These are phyloP conservation scores for Leccinellum luteum DNA, from an alignment of 768 basidiomycete genomes.

Conservation along the genomic window DNA sequence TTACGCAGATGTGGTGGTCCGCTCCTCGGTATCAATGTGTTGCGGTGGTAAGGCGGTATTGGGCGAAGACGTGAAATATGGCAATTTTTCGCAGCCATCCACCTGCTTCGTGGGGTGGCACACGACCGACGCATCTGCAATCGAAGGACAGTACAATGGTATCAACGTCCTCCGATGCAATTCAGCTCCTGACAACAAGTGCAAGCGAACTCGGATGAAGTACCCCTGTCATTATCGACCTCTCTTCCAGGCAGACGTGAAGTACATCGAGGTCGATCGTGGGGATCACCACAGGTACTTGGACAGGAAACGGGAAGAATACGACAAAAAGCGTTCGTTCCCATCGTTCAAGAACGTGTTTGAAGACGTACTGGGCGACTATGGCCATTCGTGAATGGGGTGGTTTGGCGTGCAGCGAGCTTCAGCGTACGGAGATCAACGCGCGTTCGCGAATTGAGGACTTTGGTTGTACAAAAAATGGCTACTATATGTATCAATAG, in stretches of 20 bases:
- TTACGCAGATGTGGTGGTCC: not conserved
- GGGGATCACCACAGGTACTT: not conserved
- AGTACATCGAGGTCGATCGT: not conserved
- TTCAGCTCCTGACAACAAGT: not conserved
- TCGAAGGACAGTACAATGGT: slow-evolving; percentile 2
- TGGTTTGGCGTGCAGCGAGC: not conserved
- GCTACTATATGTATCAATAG: not conserved
- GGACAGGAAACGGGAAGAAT: not conserved
- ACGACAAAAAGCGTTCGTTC: not conserved
- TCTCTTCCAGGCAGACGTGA: not conserved
- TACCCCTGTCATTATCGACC: not conserved
- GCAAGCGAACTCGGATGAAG: not conserved
- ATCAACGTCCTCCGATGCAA: slow-evolving; percentile 3
- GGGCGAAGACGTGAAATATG: not conserved
- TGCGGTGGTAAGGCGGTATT: not conserved
- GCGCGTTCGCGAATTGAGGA: not conserved
- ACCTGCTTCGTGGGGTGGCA: slow-evolving; percentile 3
- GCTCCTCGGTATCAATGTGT: not conserved
- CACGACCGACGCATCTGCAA: not conserved
- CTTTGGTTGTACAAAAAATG: not conserved
- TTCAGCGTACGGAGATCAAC: not conserved
- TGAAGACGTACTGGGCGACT: not conserved
- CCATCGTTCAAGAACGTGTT: not conserved
- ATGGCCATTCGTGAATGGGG: too few relatives aligned
- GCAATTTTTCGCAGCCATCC: not conserved